A percentile compares a stretch with the other conserved stretches of the same genome.
Evolutionary conservation across 176 grass and related monocot genomes (phyloP).

Genomic region (Echinochloa phyllopogon): DNA sequence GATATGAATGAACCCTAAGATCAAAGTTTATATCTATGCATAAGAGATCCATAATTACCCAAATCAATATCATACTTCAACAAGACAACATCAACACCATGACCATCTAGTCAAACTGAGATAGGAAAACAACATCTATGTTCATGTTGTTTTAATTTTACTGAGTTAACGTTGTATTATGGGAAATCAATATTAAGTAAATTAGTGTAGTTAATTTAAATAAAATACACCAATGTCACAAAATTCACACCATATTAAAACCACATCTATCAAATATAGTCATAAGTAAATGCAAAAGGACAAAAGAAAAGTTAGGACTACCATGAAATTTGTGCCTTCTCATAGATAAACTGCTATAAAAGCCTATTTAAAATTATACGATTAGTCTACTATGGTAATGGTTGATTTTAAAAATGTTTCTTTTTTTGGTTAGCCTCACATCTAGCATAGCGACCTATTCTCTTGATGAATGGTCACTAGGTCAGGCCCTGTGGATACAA

Average conservation of each 20-base stretch:
- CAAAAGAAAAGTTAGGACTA: background rate
- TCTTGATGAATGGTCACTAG: background rate
- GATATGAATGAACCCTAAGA: slow-evolving; percentile 6
- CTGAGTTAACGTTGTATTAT: background rate
- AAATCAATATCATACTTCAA: slow-evolving; percentile 23
- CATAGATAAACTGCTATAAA: background rate
- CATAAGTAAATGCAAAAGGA: background rate
- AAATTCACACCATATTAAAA: background rate
- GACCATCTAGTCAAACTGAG: background rate
- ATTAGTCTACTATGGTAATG: background rate
- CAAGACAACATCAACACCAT: slow-evolving; percentile 2
- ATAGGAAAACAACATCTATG: slow-evolving; percentile 9
- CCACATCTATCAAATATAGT: background rate
- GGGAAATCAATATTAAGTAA: background rate
- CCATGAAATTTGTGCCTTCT: background rate
- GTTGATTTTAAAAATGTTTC: background rate
- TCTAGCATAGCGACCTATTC: background rate
- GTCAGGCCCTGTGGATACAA: background rate
- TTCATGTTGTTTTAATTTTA: background rate
- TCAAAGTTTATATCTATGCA: slow-evolving; percentile 20
- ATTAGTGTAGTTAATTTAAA: background rate
- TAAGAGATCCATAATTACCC: slow-evolving; percentile 33
- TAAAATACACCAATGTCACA: background rate
- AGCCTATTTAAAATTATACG: background rate
- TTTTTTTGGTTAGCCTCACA: slow-evolving; percentile 15